Base-by-base conservation (phyloP, 306 rosid genomes). In the Pueraria montana region DNA sequence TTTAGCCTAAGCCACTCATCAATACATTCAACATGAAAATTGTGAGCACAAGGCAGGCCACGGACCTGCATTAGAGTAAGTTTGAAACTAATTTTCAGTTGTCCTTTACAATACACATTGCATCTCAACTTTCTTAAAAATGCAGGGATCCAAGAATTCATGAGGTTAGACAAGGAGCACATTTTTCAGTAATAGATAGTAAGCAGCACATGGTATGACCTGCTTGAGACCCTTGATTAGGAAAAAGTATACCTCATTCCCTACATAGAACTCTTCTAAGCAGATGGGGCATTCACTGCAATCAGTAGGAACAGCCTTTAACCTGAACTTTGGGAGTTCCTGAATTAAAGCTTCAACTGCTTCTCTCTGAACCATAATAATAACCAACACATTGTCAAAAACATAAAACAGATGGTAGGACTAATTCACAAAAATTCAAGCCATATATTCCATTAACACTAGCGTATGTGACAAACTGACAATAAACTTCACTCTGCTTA, bases 1-100 rank as follows among this genome's bases (percentile, higher is more conserved):
- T 96, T 96, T 87, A 96, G 86, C 68, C 99, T 93, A 83, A 96
- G 99, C 99, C 99, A 96, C 93, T 96, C 93, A 55, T 96, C 99
- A 4, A 96, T 96, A 88, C 99, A 96, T 85, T 89, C 98, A 68
- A 94, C 99, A 61, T 96, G 99, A 86, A 96, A 96, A 84, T 96
- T 96, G 83, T 96, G 99, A 8, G 99, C 98, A 36, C 99, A 96
- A 52, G 99, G 99, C 77, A 96, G 86, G 78, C 99, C 99, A 32
- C 99, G 97, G 46, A 96, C 99, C 99, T 96, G 94, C 86, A 86
- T 56, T 82, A 85, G 32, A 61, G 72, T 42, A 50, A 16, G 75
- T 78, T 62, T 83, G 80, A 79, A 80, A 80, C 70, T 84, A 52
- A 14, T 3, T 80, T 49, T 58, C n/a, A 73, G 67, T 26, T 70